These are phyloP conservation scores for Rhizomucor miehei DNA, from an alignment of 371 early-diverging fungal genomes.

Conservation along the genomic window DNA sequence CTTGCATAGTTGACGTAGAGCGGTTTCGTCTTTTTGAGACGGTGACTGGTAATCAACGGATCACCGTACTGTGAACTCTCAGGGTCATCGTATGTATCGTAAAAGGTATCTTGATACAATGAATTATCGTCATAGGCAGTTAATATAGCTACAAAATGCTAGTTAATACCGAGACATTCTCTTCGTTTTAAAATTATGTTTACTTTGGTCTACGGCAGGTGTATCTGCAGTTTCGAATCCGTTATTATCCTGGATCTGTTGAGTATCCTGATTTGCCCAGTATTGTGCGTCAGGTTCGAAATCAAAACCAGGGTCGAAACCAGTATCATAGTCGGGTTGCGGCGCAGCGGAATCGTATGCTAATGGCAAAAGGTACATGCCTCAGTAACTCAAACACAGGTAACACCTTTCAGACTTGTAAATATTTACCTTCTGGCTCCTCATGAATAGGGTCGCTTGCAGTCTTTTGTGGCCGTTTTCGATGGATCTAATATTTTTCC, in stretches of 20 bases:
- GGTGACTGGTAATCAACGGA: constrained; percentile 36
- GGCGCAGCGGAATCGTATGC: not conserved
- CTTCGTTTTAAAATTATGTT: not conserved
- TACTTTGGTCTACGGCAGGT: constrained; percentile 26
- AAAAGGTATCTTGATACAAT: constrained; percentile 26
- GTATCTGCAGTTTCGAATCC: constrained; percentile 7
- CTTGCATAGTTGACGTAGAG: constrained; percentile 80
- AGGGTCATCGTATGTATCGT: constrained; percentile 20
- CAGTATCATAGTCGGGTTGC: constrained; percentile 6
- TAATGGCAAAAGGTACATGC: no score
- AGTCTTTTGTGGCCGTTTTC: no score
- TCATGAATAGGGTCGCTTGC: no score
- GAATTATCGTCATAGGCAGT: constrained; percentile 32
- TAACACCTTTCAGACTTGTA: no score
- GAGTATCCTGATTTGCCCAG: constrained; percentile 34
- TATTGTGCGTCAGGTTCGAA: constrained; percentile 31
- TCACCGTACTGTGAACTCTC: constrained; percentile 34
- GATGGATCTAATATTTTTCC: no score
- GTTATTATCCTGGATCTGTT: not conserved
- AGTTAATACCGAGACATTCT: constrained; percentile 1
- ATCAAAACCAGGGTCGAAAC: constrained; percentile 16
- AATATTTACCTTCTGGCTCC: no score
- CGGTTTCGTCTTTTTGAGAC: constrained; percentile 62
- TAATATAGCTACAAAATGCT: constrained; percentile 14
- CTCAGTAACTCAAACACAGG: no score